Evolutionary conservation across 257 asterid genomes (phyloP), one percentile per base, ranked within the genome.

Genomic region (Petunia secreta): DNA sequence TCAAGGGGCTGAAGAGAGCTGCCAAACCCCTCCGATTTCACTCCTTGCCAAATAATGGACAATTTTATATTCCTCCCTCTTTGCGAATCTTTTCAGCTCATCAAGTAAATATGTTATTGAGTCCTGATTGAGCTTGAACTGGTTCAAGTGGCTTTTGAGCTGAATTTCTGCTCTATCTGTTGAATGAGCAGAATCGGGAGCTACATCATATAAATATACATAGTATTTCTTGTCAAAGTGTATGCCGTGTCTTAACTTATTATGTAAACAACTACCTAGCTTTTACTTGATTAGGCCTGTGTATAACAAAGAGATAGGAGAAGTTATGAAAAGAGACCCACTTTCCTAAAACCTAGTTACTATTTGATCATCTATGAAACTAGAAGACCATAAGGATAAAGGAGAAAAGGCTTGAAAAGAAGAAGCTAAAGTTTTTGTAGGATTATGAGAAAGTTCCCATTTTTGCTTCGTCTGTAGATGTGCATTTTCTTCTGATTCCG

Each of bases 371-470:
- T 50, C 43, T 50, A 25, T 73, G 78, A 6, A 50, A 43, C 39
- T 50, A 50, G 4, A 34, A 73, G 13, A 62, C 62, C 62, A 50
- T 50, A 69, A 25, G 76, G 38, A 69, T 69, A 69, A 69, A 69
- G 9, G 41, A 37, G 16, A 40, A n/a, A 15, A 67, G 58, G 9
- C 58, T 44, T 16, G 34, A 68, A 57, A 53, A 53, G 4, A 68
- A 57, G 76, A 16, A 69, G 57, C 41, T 25, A 69, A 69, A 69
- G 41, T 46, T 69, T 8, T 46, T n/a, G n/a, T 44, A 68, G 76
- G 58, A 8, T 9, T 44, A 2, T 69, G 54, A 69, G 41, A 43
- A 68, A 69, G 40, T 69, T 14, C 0, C 41, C 58, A 9, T 8
- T 16, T 16, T 46, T 44, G 9, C 2, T 69, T 69, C n/a, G 46